A percentile compares a stretch with the other conserved stretches of the same genome.
Conservation (phyloP, 257 asterid genomes). For the Fraxinus excelsior region DNA sequence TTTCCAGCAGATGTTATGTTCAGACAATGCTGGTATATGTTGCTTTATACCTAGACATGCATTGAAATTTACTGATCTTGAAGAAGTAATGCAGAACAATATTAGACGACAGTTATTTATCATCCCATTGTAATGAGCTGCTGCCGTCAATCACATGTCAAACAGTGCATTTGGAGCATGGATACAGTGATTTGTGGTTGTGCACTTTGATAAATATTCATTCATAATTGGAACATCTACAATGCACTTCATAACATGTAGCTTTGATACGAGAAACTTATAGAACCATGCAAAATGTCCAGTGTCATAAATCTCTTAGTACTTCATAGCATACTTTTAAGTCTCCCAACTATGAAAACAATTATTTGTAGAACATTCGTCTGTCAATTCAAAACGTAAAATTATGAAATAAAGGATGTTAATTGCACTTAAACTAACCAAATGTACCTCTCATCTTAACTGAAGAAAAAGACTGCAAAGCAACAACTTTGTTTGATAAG, state of each 20-base stretch:
- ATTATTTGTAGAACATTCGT: background rate
- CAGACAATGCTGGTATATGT: conserved; percentile 8
- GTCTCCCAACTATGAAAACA: background rate
- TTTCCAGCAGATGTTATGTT: conserved; percentile 18
- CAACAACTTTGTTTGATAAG: background rate
- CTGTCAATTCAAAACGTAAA: background rate
- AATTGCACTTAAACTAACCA: background rate
- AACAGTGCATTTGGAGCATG: background rate
- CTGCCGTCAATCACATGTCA: conserved; percentile 8
- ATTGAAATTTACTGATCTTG: conserved; percentile 19
- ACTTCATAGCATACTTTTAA: background rate
- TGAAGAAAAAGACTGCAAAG: background rate
- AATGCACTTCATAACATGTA: conserved; percentile 7
- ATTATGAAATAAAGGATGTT: background rate
- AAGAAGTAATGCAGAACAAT: conserved; percentile 12
- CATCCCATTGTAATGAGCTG: background rate
- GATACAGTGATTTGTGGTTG: conserved; percentile 2
- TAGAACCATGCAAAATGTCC: background rate
- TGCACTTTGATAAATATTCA: background rate
- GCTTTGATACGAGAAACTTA: conserved; percentile 14
- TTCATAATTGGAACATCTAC: background rate
- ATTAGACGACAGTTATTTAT: background rate
- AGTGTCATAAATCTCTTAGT: background rate
- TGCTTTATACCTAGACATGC: conserved; percentile 10
- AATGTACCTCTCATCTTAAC: background rate